Evolutionary conservation across 2,329 filamentous ascomycete genomes (phyloP), one percentile per base, ranked within the genome.

Genomic region (Annulohypoxylon truncatum): DNA sequence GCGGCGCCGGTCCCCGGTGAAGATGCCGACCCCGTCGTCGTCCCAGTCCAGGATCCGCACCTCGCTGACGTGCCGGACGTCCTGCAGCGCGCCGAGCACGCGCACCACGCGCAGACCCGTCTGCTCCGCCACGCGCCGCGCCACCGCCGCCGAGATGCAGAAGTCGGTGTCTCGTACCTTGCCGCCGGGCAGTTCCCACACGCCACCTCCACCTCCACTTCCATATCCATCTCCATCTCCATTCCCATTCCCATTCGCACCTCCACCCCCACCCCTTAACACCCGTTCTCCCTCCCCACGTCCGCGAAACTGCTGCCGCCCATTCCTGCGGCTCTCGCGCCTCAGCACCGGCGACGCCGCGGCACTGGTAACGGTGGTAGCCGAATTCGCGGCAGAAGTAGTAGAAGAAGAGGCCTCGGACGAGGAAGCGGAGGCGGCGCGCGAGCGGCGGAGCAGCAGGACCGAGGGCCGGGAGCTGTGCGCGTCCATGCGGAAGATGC

Each of bases 131-230:
- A 76, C 75, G 6, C 66, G 66, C 29, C 73, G 62, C 28, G 73
- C 74, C 10, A 74, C 47, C 1, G 74, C 73, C n/a, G 71, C 68
- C 46, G 74, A 74, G 58, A 77, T 73, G 60, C 71, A 74, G 61
- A 73, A 75, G 53, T 77, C 75, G 18, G 57, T 64, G 9, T 72
- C 70, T 12, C 54, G 51, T 2, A 77, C 74, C 28, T 61, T 71
- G 15, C 75, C 75, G 2, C 71, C 72, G 1, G 75, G 75, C 8
- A 76, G 64, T 42, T 75, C 72, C 72, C 70, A 74, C 18, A 61
- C 40, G 10, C 66, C 33, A 15, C 2, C 13, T 38, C 35, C 3
- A 15, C 9, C n/a, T 3, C 35, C 35, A 38, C 10, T 10, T 2
- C 2, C 29, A 31, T 10, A 8, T 6, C 29, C 10, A 31, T 10